Percentiles rank a stretch among this genome's conserved stretches.
phyloP scores from a whole-genome alignment of 257 asterid species.

The Primulina huaijiensis region DNA sequence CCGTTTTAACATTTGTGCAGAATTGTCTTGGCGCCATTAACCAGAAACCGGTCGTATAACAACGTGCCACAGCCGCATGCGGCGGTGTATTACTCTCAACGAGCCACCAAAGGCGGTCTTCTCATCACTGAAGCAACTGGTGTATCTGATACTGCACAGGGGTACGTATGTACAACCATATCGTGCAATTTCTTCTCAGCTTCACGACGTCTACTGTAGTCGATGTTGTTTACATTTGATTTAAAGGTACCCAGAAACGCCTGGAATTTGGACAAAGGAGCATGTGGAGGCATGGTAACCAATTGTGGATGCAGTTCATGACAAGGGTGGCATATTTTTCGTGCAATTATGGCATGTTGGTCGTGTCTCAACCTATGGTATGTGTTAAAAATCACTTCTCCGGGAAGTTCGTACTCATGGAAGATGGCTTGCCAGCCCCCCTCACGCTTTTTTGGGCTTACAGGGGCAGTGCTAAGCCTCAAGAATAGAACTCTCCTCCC shows the following conservation, averaged over 20 bases:
- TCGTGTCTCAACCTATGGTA: constrained; percentile 37
- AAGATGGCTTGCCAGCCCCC: too few species aligned
- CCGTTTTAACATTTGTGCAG: constrained; percentile 16
- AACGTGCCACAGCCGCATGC: constrained; percentile 34
- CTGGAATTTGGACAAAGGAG: constrained; percentile 50
- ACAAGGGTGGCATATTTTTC: constrained; percentile 43
- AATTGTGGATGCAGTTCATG: constrained; percentile 43
- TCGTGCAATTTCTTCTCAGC: background rate
- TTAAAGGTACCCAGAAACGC: constrained; percentile 30
- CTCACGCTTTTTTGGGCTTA: too few species aligned
- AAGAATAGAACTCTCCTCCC: too few species aligned
- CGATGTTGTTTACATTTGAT: background rate
- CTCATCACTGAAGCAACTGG: constrained; percentile 42
- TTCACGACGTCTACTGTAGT: background rate
- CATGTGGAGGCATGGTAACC: constrained; percentile 57
- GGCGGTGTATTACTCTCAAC: constrained; percentile 31
- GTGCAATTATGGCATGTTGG: constrained; percentile 43
- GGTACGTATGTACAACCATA: background rate
- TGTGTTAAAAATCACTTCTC: background rate
- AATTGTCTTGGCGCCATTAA: constrained; percentile 33
- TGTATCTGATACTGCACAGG: constrained; percentile 28
- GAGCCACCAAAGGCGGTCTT: constrained; percentile 33
- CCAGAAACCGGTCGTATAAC: constrained; percentile 33
- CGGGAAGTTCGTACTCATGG: too few species aligned
- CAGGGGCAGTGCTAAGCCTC: too few species aligned